Evolutionary conservation across 1,284 basidiomycete genomes (phyloP).

Genomic region (Serendipita sp.): DNA sequence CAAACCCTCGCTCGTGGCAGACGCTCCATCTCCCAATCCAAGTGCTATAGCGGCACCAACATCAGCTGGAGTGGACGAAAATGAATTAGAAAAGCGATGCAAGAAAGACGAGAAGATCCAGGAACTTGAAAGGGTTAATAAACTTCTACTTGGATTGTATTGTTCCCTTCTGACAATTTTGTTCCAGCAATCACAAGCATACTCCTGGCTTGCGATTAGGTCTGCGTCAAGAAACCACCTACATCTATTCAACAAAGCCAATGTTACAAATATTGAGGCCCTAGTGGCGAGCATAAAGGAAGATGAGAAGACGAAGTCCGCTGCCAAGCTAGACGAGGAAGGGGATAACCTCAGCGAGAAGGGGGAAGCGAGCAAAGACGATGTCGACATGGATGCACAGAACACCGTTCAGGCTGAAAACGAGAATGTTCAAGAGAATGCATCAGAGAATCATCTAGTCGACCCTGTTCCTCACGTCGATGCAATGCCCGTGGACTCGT

Average conservation of each 20-base stretch:
- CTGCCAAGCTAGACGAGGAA: neutral
- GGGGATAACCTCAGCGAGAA: neutral
- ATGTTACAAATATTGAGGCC: neutral
- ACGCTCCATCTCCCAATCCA: neutral
- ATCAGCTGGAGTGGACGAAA: neutral
- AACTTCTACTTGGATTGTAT: neutral
- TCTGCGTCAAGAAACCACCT: neutral
- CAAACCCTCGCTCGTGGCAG: conserved; percentile 14
- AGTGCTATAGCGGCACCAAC: neutral
- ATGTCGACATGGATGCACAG: conserved; percentile 5
- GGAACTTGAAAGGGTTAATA: neutral
- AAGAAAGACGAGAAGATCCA: neutral
- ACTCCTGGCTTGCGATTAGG: neutral
- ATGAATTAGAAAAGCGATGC: neutral
- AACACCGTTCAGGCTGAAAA: neutral
- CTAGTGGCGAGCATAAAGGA: neutral
- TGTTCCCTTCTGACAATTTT: neutral
- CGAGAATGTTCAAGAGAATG: neutral
- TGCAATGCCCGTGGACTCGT: neutral
- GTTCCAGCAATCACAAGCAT: neutral
- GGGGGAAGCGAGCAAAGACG: neutral
- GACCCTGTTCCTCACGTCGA: neutral
- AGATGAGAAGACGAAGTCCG: neutral
- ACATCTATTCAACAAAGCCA: neutral
- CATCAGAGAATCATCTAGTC: neutral